Conservation (phyloP, 768 basidiomycete genomes). For the Phylloporus sp. region DNA sequence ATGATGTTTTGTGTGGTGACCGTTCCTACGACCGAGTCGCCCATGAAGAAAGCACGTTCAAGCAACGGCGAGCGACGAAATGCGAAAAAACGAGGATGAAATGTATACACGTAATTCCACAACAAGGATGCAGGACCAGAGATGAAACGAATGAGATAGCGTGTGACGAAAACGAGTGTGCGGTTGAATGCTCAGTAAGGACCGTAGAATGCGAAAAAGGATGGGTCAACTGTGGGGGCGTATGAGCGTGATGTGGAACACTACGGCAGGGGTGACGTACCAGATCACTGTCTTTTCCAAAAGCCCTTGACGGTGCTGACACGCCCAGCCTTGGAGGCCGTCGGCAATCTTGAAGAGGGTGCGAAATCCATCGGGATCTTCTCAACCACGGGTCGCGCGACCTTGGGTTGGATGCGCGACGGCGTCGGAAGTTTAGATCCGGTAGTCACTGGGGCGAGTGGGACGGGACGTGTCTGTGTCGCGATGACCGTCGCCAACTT, state of each 20-base stretch:
- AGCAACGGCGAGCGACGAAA: constrained; percentile 3
- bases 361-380: constrained; percentile 1
- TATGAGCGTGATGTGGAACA: too few relatives aligned
- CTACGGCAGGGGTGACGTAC: too few relatives aligned
- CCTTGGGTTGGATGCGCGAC: constrained; percentile 10
- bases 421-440: constrained; percentile 21
- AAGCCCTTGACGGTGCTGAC: constrained; percentile 29
- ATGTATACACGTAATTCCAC: constrained; percentile 35
- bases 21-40: constrained; percentile 5
- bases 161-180: constrained; percentile 12
- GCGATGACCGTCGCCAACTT: constrained; percentile 30
- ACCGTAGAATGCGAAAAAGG: constrained; percentile 5
- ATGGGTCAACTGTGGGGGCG: not conserved
- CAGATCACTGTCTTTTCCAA: constrained; percentile 27
- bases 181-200: constrained; percentile 14
- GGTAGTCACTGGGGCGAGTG: not conserved
- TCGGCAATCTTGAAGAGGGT: constrained; percentile 18
- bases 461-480: constrained; percentile 16
- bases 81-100: constrained; percentile 11
- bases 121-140: constrained; percentile 23
- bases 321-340: constrained; percentile 20
- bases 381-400: constrained; percentile 6
- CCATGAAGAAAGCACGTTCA: constrained; percentile 1
- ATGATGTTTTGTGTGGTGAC: not conserved
- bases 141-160: constrained; percentile 14